Conservation (phyloP, 352 stramenopile species). For the Phytopythium litorale region DNA sequence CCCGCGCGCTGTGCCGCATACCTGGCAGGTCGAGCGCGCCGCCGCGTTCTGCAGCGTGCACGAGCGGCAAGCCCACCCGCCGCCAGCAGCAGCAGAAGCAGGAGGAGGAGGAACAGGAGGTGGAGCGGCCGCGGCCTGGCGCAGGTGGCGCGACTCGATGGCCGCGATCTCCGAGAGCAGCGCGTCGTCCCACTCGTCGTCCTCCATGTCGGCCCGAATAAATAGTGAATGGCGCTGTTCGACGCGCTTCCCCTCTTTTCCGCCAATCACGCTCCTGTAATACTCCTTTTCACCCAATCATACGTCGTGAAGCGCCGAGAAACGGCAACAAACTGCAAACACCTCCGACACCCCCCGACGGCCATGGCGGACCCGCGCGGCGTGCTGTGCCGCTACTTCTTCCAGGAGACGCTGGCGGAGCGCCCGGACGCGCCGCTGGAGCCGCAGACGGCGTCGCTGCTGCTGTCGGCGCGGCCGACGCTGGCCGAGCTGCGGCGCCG, state of each 20-base stretch:
- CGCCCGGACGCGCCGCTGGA: conserved; percentile 33
- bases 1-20: conserved; percentile 50
- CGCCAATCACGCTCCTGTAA: not conserved
- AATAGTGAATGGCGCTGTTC: not conserved
- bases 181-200: conserved; percentile 82
- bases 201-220: conserved; percentile 3
- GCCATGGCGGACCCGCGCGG: conserved; percentile 10
- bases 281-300: conserved; percentile 12
- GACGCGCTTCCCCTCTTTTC: not conserved
- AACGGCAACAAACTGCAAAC: not conserved
- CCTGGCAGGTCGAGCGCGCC: conserved; percentile 26
- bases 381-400: conserved; percentile 84
- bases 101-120: conserved; percentile 3
- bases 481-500: conserved; percentile 54
- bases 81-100: not conserved
- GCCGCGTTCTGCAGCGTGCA: conserved; percentile 63
- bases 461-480: conserved; percentile 64
- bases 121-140: conserved; percentile 8
- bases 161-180: conserved; percentile 64
- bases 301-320: not conserved
- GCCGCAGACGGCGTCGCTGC: conserved; percentile 48
- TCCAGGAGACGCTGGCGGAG: conserved; percentile 71
- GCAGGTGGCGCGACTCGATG: conserved; percentile 48
- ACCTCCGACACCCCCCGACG: not conserved
- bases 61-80: conserved; percentile 38